These are phyloP conservation scores for Paraphoma chrysanthemicola DNA, from an alignment of 2,329 filamentous ascomycete genomes.

Conservation along the genomic window DNA sequence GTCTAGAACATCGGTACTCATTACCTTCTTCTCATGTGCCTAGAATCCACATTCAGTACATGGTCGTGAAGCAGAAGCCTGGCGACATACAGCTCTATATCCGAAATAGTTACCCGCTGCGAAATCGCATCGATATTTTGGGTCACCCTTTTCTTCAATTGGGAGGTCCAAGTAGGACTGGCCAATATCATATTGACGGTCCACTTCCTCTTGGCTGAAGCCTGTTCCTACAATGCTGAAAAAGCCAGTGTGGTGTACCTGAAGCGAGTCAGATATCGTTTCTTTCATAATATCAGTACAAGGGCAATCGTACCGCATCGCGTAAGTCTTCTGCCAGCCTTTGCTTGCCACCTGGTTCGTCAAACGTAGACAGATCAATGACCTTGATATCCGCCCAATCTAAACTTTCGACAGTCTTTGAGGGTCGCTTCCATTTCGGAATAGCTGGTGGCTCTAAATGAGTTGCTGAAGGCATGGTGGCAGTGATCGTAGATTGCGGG, in stretches of 20 bases:
- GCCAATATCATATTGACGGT: conserved; percentile 42
- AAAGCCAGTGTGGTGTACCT: conserved; percentile 40
- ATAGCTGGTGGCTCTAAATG: conserved; percentile 19
- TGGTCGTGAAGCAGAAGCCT: neutral
- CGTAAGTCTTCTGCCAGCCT: conserved; percentile 61
- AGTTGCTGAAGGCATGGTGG: conserved; percentile 32
- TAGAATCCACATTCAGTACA: neutral
- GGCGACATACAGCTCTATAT: conserved; percentile 30
- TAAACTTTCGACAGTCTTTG: conserved; percentile 29
- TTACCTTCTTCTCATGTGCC: conserved; percentile 39
- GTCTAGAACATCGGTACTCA: conserved; percentile 41
- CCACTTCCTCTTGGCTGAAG: conserved; percentile 36
- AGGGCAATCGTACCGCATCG: conserved; percentile 53
- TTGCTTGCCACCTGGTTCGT: conserved; percentile 62
- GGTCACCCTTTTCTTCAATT: conserved; percentile 34
- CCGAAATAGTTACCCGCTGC: conserved; percentile 40
- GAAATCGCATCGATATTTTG: conserved; percentile 40
- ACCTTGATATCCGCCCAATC: conserved; percentile 40
- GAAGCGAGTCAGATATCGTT: neutral
- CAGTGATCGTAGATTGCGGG: neutral
- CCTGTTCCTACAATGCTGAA: conserved; percentile 40
- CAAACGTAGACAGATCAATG: conserved; percentile 57
- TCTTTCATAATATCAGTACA: neutral
- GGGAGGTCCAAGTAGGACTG: conserved; percentile 41
- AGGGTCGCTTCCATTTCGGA: conserved; percentile 35